Evolutionary conservation across 257 asterid genomes (phyloP).

Genomic region (Cordia subcordata): DNA sequence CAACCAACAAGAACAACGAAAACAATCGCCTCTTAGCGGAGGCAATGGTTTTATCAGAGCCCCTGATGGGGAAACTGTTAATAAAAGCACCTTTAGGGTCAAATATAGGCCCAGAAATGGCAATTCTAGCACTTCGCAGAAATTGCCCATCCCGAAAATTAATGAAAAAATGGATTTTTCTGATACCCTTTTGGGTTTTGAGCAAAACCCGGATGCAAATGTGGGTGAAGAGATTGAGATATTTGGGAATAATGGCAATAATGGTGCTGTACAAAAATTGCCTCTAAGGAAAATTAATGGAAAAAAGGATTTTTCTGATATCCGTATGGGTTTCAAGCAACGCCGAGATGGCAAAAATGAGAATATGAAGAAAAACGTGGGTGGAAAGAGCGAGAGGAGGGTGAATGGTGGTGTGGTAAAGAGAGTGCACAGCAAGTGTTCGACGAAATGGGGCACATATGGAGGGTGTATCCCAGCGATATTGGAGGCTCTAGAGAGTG

Average conservation of each 20-base stretch:
- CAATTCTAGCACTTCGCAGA: background rate
- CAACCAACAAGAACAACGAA: constrained; percentile 25
- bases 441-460: constrained; percentile 79
- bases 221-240: background rate
- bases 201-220: constrained; percentile 9
- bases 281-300: background rate
- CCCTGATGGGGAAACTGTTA: constrained; percentile 18
- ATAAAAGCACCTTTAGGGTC: constrained; percentile 17
- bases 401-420: constrained; percentile 6
- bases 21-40: constrained; percentile 26
- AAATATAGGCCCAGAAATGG: background rate
- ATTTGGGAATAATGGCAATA: background rate
- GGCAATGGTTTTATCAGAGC: constrained; percentile 9
- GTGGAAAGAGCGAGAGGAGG: background rate
- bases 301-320: constrained; percentile 15
- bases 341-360: constrained; percentile 12
- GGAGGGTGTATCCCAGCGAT: constrained; percentile 78
- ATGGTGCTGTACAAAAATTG: background rate
- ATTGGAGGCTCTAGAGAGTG: constrained; percentile 56
- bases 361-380: constrained; percentile 9
- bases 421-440: constrained; percentile 49
- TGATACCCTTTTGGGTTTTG: constrained; percentile 18
- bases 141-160: constrained; percentile 2
- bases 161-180: constrained; percentile 14
- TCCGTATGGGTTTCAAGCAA: constrained; percentile 16